Evolutionary conservation across 805 yeast genomes (phyloP).

Genomic region (Wickerhamomyces tratensis): DNA sequence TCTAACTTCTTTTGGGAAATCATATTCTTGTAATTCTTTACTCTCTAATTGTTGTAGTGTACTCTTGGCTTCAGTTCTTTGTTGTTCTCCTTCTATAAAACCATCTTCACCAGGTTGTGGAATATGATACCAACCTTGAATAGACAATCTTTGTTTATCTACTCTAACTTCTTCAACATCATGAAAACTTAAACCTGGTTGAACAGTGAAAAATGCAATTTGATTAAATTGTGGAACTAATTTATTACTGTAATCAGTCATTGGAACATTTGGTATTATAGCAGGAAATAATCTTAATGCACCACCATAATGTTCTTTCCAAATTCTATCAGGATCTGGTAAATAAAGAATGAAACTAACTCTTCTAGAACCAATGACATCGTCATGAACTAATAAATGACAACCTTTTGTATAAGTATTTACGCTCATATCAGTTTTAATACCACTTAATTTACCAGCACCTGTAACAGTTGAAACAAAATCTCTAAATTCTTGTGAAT

Average conservation of each 20-base stretch:
- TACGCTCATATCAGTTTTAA: conserved; percentile 84
- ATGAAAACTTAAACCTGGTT: conserved; percentile 94
- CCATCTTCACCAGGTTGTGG: conserved; percentile 94
- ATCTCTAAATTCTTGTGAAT: conserved; percentile 78
- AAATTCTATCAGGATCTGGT: conserved; percentile 82
- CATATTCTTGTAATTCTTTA: conserved; percentile 67
- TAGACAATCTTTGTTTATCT: conserved; percentile 82
- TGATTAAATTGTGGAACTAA: conserved; percentile 93
- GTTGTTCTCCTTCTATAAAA: conserved; percentile 73
- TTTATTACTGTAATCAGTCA: conserved; percentile 57
- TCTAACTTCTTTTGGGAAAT: conserved; percentile 63
- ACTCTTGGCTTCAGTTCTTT: conserved; percentile 59
- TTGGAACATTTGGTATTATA: conserved; percentile 82
- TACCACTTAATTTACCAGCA: conserved; percentile 85
- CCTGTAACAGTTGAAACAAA: conserved; percentile 69
- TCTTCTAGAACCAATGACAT: conserved; percentile 91
- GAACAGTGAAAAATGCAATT: conserved; percentile 90
- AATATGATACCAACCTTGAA: conserved; percentile 98
- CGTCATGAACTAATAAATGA: conserved; percentile 92
- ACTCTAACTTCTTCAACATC: conserved; percentile 96
- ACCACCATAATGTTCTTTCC: conserved; percentile 95
- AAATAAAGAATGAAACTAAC: conserved; percentile 87
- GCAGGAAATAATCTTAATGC: conserved; percentile 81
- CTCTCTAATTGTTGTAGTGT: conserved; percentile 76
- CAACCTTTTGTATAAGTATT: conserved; percentile 90